A percentile compares a stretch with the other conserved stretches of the same genome.
These are phyloP conservation scores for Globisporangium carolinianum DNA, from an alignment of 352 stramenopile species.

Conservation along the genomic window DNA sequence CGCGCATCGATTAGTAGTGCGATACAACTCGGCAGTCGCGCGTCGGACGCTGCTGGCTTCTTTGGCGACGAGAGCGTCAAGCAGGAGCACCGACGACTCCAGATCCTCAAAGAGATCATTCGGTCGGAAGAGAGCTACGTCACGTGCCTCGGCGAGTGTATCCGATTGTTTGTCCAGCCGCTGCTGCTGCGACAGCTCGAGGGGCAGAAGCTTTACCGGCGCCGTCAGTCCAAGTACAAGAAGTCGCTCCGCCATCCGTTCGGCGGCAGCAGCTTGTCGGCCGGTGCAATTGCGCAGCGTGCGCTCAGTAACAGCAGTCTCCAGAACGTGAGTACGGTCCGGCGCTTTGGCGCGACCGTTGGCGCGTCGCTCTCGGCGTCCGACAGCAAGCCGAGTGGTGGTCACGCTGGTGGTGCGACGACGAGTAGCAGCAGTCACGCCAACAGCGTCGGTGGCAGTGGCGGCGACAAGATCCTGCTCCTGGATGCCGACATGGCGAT, in stretches of 20 bases:
- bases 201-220: slow-evolving; percentile 56
- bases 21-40: slow-evolving; percentile 16
- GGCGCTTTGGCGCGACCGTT: slow-evolving; percentile 18
- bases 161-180: slow-evolving; percentile 77
- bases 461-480: slow-evolving; percentile 40
- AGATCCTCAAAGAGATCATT: slow-evolving; percentile 82
- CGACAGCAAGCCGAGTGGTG: slow-evolving; percentile 9
- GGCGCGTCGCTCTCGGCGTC: slow-evolving; percentile 8
- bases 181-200: slow-evolving; percentile 74
- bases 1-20: slow-evolving; percentile 20
- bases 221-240: slow-evolving; percentile 59
- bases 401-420: no score
- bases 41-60: slow-evolving; percentile 19
- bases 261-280: slow-evolving; percentile 26
- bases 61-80: slow-evolving; percentile 42
- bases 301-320: slow-evolving; percentile 42
- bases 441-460: slow-evolving; percentile 6
- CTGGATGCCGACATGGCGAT: slow-evolving; percentile 83
- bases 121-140: slow-evolving; percentile 83
- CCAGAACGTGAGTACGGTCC: slow-evolving; percentile 27
- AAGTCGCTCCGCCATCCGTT: slow-evolving; percentile 51
- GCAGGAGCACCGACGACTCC: slow-evolving; percentile 49
- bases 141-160: slow-evolving; percentile 75
- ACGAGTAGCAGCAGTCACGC: no score
- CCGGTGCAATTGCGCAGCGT: slow-evolving; percentile 25